phyloP scores from a whole-genome alignment of 2,329 filamentous ascomycete genomes.

The Tolypocladium ovalisporum region DNA sequence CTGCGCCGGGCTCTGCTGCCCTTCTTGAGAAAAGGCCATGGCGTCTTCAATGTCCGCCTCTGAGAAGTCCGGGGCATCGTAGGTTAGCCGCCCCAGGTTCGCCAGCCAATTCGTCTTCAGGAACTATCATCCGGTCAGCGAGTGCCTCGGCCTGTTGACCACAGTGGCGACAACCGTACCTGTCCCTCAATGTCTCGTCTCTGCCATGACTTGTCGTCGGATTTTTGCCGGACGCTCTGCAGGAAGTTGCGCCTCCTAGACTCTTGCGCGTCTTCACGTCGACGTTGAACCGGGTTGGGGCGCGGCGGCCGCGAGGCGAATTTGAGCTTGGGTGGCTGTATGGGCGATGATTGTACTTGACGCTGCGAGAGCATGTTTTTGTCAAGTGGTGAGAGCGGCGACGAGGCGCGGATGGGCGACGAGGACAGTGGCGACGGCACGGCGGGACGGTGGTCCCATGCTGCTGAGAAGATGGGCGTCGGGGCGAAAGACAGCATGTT shows the following conservation, averaged over 20 bases:
- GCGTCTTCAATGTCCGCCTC: slow-evolving; percentile 43
- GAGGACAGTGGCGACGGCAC: slow-evolving; percentile 48
- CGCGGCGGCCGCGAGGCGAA: slow-evolving; percentile 46
- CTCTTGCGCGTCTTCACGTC: slow-evolving; percentile 51
- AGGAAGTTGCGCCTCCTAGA: slow-evolving; percentile 58
- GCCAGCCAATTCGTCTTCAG: slow-evolving; percentile 23
- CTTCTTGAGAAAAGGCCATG: slow-evolving; percentile 21
- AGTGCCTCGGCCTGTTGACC: not conserved
- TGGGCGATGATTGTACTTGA: slow-evolving; percentile 34
- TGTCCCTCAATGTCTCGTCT: slow-evolving; percentile 51
- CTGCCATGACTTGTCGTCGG: slow-evolving; percentile 49
- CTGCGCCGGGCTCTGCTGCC: slow-evolving; percentile 12
- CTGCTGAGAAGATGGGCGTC: slow-evolving; percentile 30
- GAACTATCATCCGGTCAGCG: slow-evolving; percentile 13
- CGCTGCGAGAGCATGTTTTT: slow-evolving; percentile 29
- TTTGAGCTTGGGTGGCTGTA: slow-evolving; percentile 29
- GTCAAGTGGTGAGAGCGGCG: slow-evolving; percentile 32
- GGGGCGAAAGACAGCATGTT: slow-evolving; percentile 32
- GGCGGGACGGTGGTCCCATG: slow-evolving; percentile 34
- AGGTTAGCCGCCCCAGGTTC: slow-evolving; percentile 18
- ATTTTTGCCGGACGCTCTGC: slow-evolving; percentile 50
- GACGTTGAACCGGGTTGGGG: slow-evolving; percentile 51
- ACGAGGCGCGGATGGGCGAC: slow-evolving; percentile 43
- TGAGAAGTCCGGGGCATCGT: slow-evolving; percentile 27
- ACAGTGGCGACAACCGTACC: slow-evolving; percentile 8